Conservation (phyloP, 2,329 filamentous ascomycete species). For the Penicillium sp. region DNA sequence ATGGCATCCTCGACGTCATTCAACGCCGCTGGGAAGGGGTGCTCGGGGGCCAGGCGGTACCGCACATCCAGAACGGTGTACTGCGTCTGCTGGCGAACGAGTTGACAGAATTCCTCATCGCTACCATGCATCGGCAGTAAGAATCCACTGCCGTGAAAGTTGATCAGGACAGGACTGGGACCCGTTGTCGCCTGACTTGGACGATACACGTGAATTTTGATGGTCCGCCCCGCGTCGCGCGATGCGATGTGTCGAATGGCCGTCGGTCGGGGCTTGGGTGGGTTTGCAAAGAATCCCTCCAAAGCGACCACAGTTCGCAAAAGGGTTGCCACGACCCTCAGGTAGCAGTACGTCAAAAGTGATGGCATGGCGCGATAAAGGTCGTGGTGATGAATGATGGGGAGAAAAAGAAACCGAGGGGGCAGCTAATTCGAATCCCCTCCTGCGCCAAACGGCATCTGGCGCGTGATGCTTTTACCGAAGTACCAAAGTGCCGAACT, state of each 20-base stretch:
- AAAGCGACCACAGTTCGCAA: constrained; percentile 10
- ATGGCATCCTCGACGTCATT: constrained; percentile 39
- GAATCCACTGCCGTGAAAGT: constrained; percentile 34
- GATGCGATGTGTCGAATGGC: constrained; percentile 26
- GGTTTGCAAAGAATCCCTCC: background rate
- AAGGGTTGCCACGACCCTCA: constrained; percentile 18
- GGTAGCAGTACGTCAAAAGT: constrained; percentile 18
- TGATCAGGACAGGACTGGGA: constrained; percentile 28
- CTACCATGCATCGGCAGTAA: constrained; percentile 27
- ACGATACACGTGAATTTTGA: constrained; percentile 30
- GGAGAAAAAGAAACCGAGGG: background rate
- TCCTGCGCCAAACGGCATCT: no score
- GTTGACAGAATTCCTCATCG: constrained; percentile 28
- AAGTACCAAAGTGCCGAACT: no score
- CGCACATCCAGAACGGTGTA: constrained; percentile 34
- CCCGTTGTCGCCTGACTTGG: constrained; percentile 6
- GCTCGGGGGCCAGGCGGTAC: constrained; percentile 38
- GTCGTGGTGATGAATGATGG: background rate
- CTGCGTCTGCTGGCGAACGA: constrained; percentile 20
- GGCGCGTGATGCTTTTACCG: no score
- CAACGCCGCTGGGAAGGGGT: constrained; percentile 37
- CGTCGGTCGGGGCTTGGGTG: constrained; percentile 14
- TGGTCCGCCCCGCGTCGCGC: constrained; percentile 23
- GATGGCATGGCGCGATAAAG: constrained; percentile 10
- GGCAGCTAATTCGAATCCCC: background rate